Base-by-base conservation (phyloP, 1,284 basidiomycete genomes). In the Coniferiporia sulphurascens region DNA sequence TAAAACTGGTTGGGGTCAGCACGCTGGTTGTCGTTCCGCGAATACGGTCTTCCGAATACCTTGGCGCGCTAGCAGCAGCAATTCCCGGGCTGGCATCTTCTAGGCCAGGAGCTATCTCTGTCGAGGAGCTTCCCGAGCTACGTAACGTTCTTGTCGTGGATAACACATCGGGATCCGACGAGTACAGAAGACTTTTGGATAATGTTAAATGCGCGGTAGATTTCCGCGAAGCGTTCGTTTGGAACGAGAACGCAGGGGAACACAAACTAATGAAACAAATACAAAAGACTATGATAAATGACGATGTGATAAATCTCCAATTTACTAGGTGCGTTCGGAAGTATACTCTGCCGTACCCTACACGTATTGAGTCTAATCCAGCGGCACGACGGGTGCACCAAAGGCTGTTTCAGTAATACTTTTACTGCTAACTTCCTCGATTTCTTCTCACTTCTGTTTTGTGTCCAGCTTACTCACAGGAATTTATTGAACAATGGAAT, bases 401-500 rank as follows among this genome's bases (percentile, higher is more conserved):
- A 92, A 91, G 69, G 89, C 88, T 17, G 89, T 90, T 61, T 89
- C 85, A 27, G 88, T 90, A 68, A 79, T 72, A 17, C 17, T 62
- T 8, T 19, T 13, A 52, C n/a, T 9, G 10, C 9, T 19, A 7
- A n/a, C 51, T 6, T 50, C 12, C 45, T 34, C 52, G 9, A 38
- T n/a, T 53, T 41, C 35, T 38, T 1, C 34, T 54, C 27, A 49
- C 9, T 57, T 54, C 48, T 43, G 5, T 45, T n/a, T 44, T 35
- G n/a, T 22, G n/a, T 3, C 10, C 53, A 90, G 86, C 74, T 91
- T 41, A 90, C 89, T 0, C 89, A 91, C 69, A 75, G 76, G 51
- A 91, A 91, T 66, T 75, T 93, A 1, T 73, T 93, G 17, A 93
- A 93, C 69, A 93, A 93, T 63, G 89, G 74, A 0, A 73, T 90